phyloP scores from a whole-genome alignment of 345 rosid species.

The Aethionema arabicum region DNA sequence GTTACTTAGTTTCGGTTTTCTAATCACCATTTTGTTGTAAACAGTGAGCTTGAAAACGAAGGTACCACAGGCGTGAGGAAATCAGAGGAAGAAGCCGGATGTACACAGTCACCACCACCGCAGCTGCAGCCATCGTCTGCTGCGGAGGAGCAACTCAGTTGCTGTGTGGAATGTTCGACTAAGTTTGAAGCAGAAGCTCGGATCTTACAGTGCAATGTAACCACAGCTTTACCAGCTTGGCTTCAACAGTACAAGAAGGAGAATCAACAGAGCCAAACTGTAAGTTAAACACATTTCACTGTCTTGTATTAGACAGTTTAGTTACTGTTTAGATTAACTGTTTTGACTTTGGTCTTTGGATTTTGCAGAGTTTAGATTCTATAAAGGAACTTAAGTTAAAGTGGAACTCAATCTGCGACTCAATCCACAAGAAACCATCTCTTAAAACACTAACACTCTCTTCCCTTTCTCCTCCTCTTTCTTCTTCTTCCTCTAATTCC shows the following conservation, averaged over 20 bases:
- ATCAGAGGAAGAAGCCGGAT: slow-evolving; percentile 30
- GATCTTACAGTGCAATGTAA: slow-evolving; percentile 36
- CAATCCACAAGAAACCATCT: slow-evolving; percentile 51
- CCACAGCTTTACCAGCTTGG: slow-evolving; percentile 74
- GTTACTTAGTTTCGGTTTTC: not conserved
- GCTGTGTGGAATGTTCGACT: slow-evolving; percentile 50
- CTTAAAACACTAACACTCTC: slow-evolving; percentile 54
- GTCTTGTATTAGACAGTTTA: not conserved
- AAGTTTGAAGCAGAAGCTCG: slow-evolving; percentile 53
- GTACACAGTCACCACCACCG: not conserved
- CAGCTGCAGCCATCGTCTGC: slow-evolving; percentile 36
- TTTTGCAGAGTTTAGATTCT: slow-evolving; percentile 48
- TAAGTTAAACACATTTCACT: slow-evolving; percentile 15
- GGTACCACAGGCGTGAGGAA: slow-evolving; percentile 33
- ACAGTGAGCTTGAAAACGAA: slow-evolving; percentile 21
- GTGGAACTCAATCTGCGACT: slow-evolving; percentile 60
- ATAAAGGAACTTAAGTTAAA: slow-evolving; percentile 57
- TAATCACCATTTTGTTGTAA: slow-evolving; percentile 10
- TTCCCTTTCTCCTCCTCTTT: slow-evolving; percentile 50
- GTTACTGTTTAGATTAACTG: slow-evolving; percentile 9
- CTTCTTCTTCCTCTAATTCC: slow-evolving; percentile 50
- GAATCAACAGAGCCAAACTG: slow-evolving; percentile 39
- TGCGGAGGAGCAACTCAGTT: slow-evolving; percentile 45
- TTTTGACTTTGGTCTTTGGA: slow-evolving; percentile 16
- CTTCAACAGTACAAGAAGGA: slow-evolving; percentile 68